Percentiles rank a stretch among this genome's conserved stretches.
These are phyloP conservation scores for Trichosporon sp. DNA, from an alignment of 1,284 basidiomycete species.

Conservation along the genomic window DNA sequence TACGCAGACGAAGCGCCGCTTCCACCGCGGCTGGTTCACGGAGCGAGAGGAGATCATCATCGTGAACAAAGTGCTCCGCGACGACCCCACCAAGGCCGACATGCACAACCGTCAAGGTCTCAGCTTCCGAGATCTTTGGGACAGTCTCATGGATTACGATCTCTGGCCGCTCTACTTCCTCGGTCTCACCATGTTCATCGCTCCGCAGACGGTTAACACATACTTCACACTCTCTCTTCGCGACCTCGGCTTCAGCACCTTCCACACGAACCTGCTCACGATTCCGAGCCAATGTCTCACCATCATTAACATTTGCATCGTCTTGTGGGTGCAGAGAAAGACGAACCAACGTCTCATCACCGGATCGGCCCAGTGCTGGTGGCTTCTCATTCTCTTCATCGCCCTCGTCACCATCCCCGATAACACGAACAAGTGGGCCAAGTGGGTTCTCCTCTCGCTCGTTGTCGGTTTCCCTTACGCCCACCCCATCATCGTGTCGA, in stretches of 20 bases:
- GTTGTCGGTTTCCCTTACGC: conserved; percentile 22
- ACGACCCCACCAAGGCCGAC: conserved; percentile 46
- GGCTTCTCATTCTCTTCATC: conserved; percentile 32
- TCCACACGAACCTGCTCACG: conserved; percentile 45
- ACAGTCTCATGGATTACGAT: conserved; percentile 43
- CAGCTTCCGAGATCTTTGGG: conserved; percentile 23
- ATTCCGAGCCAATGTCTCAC: conserved; percentile 37
- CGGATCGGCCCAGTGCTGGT: conserved; percentile 21
- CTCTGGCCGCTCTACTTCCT: conserved; percentile 48
- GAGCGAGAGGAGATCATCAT: conserved; percentile 50
- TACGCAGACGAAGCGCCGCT: conserved; percentile 32
- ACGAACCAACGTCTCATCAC: conserved; percentile 26
- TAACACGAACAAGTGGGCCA: conserved; percentile 19
- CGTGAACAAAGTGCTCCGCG: conserved; percentile 50
- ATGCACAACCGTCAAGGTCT: conserved; percentile 51
- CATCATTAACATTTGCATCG: conserved; percentile 34
- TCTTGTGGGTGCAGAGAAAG: conserved; percentile 29
- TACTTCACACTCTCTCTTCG: conserved; percentile 28
- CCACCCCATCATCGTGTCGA: conserved; percentile 32
- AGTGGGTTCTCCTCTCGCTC: conserved; percentile 20
- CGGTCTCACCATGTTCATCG: conserved; percentile 18
- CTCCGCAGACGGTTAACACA: conserved; percentile 30
- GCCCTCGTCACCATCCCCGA: conserved; percentile 26
- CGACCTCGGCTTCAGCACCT: conserved; percentile 36
- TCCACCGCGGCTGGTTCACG: conserved; percentile 46